A percentile compares a stretch with the other conserved stretches of the same genome.
phyloP scores from a whole-genome alignment of 306 rosid species.

The Malus orientalis region DNA sequence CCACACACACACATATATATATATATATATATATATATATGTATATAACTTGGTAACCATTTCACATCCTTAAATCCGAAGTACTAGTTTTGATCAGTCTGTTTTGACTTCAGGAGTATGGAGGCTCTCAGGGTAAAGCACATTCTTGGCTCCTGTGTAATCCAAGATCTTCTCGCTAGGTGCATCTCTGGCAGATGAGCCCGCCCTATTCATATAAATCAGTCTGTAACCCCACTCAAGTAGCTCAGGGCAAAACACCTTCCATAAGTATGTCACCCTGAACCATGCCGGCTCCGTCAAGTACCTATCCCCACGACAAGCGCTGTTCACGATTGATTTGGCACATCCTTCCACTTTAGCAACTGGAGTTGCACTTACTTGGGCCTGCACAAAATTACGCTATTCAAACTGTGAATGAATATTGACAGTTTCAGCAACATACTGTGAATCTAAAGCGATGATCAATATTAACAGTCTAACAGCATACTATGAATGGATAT shows the following conservation, averaged over 20 bases:
- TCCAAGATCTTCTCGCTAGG: conserved; percentile 24
- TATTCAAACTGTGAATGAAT: too few species aligned
- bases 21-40: too few species aligned
- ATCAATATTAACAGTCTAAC: too few species aligned
- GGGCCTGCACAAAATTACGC: conserved; percentile 5
- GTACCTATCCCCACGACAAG: conserved; percentile 25
- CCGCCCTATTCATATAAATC: background rate
- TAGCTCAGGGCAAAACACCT: conserved; percentile 33
- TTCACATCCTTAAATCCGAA: background rate
- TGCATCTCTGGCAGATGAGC: conserved; percentile 12
- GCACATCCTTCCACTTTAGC: conserved; percentile 18
- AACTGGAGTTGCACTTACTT: conserved; percentile 16
- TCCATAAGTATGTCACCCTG: conserved; percentile 19
- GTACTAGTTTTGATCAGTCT: background rate
- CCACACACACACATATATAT: too few species aligned
- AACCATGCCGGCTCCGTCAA: conserved; percentile 40
- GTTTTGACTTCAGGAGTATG: conserved; percentile 6
- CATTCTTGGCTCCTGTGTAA: conserved; percentile 10
- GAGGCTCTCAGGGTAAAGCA: conserved; percentile 11
- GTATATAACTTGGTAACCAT: background rate
- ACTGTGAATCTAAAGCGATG: too few species aligned
- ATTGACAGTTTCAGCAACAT: too few species aligned
- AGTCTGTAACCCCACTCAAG: conserved; percentile 20
- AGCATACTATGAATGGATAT: too few species aligned
- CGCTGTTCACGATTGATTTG: conserved; percentile 19